A percentile compares a stretch with the other conserved stretches of the same genome.
Conservation (phyloP, 345 rosid species). For the Bretschneidera sinensis region DNA sequence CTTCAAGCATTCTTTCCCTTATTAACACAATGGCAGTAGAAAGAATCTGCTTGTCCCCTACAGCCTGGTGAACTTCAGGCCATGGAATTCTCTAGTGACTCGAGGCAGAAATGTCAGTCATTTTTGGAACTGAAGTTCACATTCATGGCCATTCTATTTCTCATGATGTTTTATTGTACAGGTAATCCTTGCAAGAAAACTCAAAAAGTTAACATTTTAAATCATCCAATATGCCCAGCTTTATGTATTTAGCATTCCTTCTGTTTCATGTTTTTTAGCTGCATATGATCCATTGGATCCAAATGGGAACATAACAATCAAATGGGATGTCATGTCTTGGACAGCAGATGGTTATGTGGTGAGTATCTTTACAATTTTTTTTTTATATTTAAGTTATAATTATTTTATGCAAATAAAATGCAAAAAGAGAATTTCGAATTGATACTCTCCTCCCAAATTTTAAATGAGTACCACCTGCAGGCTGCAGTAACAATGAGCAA, state of each 20-base stretch:
- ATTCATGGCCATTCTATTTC: slow-evolving; percentile 17
- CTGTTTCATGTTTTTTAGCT: slow-evolving; percentile 20
- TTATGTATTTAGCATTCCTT: too few relatives aligned
- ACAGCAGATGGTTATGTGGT: slow-evolving; percentile 77
- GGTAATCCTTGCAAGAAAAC: slow-evolving; percentile 25
- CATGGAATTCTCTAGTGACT: slow-evolving; percentile 20
- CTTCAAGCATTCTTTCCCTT: slow-evolving; percentile 19
- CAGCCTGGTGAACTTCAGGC: slow-evolving; percentile 4
- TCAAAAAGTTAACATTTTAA: neutral
- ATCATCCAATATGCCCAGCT: neutral
- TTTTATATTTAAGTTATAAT: neutral
- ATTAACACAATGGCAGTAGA: slow-evolving; percentile 8
- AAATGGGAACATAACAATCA: slow-evolving; percentile 66
- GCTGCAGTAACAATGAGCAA: slow-evolving; percentile 63
- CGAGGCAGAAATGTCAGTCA: neutral
- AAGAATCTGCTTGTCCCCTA: neutral
- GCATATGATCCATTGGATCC: slow-evolving; percentile 81
- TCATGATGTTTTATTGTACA: slow-evolving; percentile 27
- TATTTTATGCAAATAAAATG: too few relatives aligned
- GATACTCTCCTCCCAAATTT: too few relatives aligned
- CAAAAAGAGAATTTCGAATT: too few relatives aligned
- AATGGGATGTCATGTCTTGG: slow-evolving; percentile 78
- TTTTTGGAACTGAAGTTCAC: slow-evolving; percentile 22
- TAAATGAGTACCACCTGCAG: slow-evolving; percentile 31
- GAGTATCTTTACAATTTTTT: slow-evolving; percentile 15